These are phyloP conservation scores for Penicillium nordicum DNA, from an alignment of 2,329 filamentous ascomycete genomes.

Conservation along the genomic window DNA sequence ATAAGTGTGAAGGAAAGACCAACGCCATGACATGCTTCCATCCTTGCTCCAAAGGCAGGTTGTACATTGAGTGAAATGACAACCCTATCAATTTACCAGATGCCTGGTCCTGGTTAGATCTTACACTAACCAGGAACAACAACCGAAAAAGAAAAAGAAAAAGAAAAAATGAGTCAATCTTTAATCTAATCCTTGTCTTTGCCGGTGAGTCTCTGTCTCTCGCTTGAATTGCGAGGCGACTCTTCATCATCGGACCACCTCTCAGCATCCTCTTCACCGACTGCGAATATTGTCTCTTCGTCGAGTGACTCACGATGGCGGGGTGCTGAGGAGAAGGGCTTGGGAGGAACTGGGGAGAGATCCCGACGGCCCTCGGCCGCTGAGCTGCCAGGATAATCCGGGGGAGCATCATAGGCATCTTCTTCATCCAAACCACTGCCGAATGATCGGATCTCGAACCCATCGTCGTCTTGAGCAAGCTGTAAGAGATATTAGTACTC, in stretches of 20 bases:
- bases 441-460: slow-evolving; percentile 93
- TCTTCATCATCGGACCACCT: slow-evolving; percentile 72
- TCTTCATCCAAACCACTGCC: slow-evolving; percentile 69
- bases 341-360: slow-evolving; percentile 45
- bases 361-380: slow-evolving; percentile 33
- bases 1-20: slow-evolving; percentile 13
- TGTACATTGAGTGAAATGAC: slow-evolving; percentile 2
- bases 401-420: slow-evolving; percentile 44
- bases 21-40: slow-evolving; percentile 28
- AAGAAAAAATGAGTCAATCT: not conserved
- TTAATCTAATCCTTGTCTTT: slow-evolving; percentile 31
- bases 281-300: slow-evolving; percentile 92
- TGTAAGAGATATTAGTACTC: slow-evolving; percentile 37
- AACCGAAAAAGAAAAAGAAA: not conserved
- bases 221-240: slow-evolving; percentile 48
- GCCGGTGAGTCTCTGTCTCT: slow-evolving; percentile 50
- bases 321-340: slow-evolving; percentile 50
- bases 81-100: not conserved
- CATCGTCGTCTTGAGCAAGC: slow-evolving; percentile 96
- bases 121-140: not conserved
- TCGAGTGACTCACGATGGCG: slow-evolving; percentile 64
- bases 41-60: slow-evolving; percentile 6
- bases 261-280: slow-evolving; percentile 74
- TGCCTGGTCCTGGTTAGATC: not conserved
- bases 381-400: slow-evolving; percentile 34